Conservation (phyloP, 2,329 filamentous ascomycete genomes). For the Phialemoniopsis sp. region DNA sequence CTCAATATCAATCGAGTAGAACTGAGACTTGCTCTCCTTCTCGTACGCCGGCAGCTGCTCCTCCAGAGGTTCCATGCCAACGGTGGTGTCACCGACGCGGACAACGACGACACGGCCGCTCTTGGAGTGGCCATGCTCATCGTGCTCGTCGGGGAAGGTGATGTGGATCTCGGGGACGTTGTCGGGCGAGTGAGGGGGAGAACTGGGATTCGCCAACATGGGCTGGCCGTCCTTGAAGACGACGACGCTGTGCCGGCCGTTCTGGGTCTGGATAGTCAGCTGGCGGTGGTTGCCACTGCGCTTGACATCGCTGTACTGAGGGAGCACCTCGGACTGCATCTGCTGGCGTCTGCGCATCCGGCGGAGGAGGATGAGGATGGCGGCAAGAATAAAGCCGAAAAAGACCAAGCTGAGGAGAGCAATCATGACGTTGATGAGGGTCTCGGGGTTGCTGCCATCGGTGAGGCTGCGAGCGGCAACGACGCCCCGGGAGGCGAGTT, state of each 20-base stretch:
- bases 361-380: conserved; percentile 68
- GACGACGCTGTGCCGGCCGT: conserved; percentile 63
- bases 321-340: conserved; percentile 52
- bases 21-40: conserved; percentile 72
- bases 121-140: conserved; percentile 75
- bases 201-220: conserved; percentile 71
- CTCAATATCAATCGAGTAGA: conserved; percentile 92
- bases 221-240: conserved; percentile 73
- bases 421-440: conserved; percentile 74
- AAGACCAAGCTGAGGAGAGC: conserved; percentile 75
- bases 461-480: conserved; percentile 45
- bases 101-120: conserved; percentile 90
- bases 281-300: conserved; percentile 48
- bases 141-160: conserved; percentile 94
- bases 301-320: conserved; percentile 55
- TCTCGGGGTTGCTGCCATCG: conserved; percentile 41
- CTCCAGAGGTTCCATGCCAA: conserved; percentile 86
- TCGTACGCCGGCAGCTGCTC: conserved; percentile 84
- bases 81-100: conserved; percentile 78
- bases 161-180: conserved; percentile 94
- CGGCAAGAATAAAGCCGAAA: conserved; percentile 63
- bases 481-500: conserved; percentile 30
- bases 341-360: conserved; percentile 50
- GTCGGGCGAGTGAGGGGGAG: conserved; percentile 73
- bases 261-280: conserved; percentile 54